A percentile compares a stretch with the other conserved stretches of the same genome.
Conservation (phyloP, 2,329 filamentous ascomycete species). For the Aspergillus novofumigatus region DNA sequence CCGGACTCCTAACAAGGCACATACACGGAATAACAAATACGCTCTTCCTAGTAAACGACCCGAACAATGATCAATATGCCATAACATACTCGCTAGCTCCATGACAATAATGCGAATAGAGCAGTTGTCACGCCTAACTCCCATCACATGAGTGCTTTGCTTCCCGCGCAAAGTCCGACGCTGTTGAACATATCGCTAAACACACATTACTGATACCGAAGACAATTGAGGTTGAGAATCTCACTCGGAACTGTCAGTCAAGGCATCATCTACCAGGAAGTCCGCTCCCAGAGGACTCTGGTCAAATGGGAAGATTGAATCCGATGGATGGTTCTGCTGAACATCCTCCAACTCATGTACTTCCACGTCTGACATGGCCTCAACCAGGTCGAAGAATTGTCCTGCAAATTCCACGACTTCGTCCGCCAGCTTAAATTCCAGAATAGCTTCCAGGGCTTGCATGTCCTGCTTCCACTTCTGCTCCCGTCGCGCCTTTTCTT, state of each 20-base stretch:
- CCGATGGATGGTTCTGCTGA: neutral
- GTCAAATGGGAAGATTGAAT: neutral
- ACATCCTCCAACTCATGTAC: conserved; percentile 9
- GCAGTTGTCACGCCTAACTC: neutral
- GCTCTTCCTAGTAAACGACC: neutral
- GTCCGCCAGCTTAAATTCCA: conserved; percentile 40
- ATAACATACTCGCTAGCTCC: neutral
- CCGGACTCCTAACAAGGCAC: neutral
- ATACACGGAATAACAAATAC: neutral
- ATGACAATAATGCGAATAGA: neutral
- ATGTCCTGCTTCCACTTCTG: conserved; percentile 40
- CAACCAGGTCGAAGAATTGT: conserved; percentile 35
- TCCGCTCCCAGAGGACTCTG: neutral
- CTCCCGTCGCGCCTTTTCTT: conserved; percentile 36
- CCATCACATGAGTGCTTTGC: neutral
- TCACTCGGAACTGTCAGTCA: neutral
- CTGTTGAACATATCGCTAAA: neutral
- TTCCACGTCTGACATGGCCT: conserved; percentile 3
- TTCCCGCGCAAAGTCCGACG: neutral
- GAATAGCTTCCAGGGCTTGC: conserved; percentile 36
- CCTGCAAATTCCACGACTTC: conserved; percentile 40
- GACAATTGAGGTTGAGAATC: neutral
- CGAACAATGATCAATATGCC: neutral
- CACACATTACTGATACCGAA: neutral
- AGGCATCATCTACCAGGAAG: neutral